phyloP scores from a whole-genome alignment of 805 yeast genomes.

The Cyberlindnera sargentensis region DNA sequence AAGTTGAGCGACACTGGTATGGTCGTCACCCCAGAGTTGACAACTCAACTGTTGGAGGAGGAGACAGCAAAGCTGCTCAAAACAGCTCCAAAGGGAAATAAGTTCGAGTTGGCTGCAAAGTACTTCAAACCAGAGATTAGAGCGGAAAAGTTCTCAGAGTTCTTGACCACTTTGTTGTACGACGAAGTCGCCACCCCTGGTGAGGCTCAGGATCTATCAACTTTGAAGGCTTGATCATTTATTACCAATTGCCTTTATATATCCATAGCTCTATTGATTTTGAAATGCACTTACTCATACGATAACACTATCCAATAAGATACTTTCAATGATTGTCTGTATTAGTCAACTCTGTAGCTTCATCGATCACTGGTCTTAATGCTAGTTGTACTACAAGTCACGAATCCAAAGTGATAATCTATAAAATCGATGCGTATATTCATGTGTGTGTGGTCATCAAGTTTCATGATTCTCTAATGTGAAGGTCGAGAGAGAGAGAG shows the following conservation, averaged over 20 bases:
- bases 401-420: too few relatives aligned
- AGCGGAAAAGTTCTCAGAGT: conserved; percentile 67
- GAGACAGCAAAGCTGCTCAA: conserved; percentile 52
- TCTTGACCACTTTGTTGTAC: conserved; percentile 67
- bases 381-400: too few relatives aligned
- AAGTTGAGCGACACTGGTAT: conserved; percentile 50
- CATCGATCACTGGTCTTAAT: too few relatives aligned
- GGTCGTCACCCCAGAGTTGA: conserved; percentile 51
- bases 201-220: conserved; percentile 21
- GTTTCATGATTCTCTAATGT: too few relatives aligned
- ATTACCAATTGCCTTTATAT: not conserved
- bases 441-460: too few relatives aligned
- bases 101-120: conserved; percentile 60
- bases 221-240: conserved; percentile 9
- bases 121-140: conserved; percentile 66
- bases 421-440: too few relatives aligned
- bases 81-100: conserved; percentile 42
- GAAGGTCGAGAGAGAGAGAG: too few relatives aligned
- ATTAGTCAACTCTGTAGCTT: too few relatives aligned
- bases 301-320: too few relatives aligned
- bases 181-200: conserved; percentile 43
- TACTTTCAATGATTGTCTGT: too few relatives aligned
- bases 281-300: too few relatives aligned
- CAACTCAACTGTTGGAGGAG: conserved; percentile 49
- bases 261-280: too few relatives aligned